Base-by-base conservation (phyloP, 768 basidiomycete species). In the Boletus rubescentipes region DNA sequence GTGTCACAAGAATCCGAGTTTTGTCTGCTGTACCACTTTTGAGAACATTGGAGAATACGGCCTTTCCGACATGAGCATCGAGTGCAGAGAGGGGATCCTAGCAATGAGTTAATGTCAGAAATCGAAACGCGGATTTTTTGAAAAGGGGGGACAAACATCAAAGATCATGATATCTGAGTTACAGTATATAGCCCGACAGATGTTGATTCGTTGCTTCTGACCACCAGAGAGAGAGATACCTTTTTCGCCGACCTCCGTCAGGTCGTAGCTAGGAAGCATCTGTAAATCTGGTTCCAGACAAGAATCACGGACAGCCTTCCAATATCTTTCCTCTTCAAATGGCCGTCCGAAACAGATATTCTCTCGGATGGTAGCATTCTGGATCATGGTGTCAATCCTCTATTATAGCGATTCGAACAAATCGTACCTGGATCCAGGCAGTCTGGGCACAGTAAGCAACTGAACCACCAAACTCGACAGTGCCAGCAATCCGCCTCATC, bases 181-280 rank as follows among this genome's bases (percentile, higher is more conserved):
- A 63, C 84, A 90, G 72, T 97, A 97, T 51, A 94, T 85, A 0
- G 90, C 85, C 46, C 93, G 84, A 51, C 90, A 90, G 47, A 96
- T 89, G 63, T 90, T 93, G 55, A 95, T 69, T 29, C 90, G 82
- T 63, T 95, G 90, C 57, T 82, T 82, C 68, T 85, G 82, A 15
- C 93, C 93, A 2, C 93, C 93, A 29, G 88, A 91, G 7, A 94
- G 78, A 14, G 89, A 91, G 57, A 96, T 93, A 8, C 93, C 93
- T 70, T 81, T 87, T 71, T 91, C 87, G 14, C 91, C 90, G 48
- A 93, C 91, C 66, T 91, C 89, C 0, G 91, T 93, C 55, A 88
- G 63, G 68, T 95, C 93, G 15, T 89, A 89, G 51, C 86, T 77
- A 3, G 80, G 78, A 42, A 94, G 75, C 75, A 91, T 82, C 47